Evolutionary conservation across 441 rosid species (phyloP).

Genomic region (Erodium texanum): DNA sequence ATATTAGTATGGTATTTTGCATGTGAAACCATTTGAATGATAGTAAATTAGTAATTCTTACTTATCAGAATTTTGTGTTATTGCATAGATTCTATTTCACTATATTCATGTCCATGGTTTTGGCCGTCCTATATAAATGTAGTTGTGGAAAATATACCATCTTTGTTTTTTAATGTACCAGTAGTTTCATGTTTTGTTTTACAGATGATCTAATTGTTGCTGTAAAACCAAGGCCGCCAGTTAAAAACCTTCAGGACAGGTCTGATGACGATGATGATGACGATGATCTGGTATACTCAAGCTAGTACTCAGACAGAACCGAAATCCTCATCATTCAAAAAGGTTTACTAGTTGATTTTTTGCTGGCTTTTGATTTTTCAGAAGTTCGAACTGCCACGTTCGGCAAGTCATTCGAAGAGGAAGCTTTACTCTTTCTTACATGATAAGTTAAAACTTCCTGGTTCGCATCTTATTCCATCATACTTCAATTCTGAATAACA

Average conservation of each 20-base stretch:
- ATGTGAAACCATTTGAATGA: background rate
- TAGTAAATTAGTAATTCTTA: background rate
- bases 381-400: conserved; percentile 69
- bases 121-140: background rate
- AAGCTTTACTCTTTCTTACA: conserved; percentile 50
- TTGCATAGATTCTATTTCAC: background rate
- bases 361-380: conserved; percentile 21
- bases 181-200: conserved; percentile 14
- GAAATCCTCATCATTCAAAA: background rate
- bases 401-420: conserved; percentile 64
- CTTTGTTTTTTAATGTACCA: conserved; percentile 3
- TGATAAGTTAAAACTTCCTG: conserved; percentile 64
- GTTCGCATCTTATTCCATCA: conserved; percentile 30
- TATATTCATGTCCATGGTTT: background rate
- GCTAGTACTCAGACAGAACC: conserved; percentile 13
- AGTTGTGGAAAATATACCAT: background rate
- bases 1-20: too few species aligned
- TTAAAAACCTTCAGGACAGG: conserved; percentile 37
- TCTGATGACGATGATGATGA: conserved; percentile 37
- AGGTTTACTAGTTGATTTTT: background rate
- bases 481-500: conserved; percentile 10
- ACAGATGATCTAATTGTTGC: conserved; percentile 63
- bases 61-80: background rate
- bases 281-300: conserved; percentile 44
- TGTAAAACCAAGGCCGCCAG: conserved; percentile 65